Conservation (phyloP, 179 eudicot species). For the Camellia oleifera region DNA sequence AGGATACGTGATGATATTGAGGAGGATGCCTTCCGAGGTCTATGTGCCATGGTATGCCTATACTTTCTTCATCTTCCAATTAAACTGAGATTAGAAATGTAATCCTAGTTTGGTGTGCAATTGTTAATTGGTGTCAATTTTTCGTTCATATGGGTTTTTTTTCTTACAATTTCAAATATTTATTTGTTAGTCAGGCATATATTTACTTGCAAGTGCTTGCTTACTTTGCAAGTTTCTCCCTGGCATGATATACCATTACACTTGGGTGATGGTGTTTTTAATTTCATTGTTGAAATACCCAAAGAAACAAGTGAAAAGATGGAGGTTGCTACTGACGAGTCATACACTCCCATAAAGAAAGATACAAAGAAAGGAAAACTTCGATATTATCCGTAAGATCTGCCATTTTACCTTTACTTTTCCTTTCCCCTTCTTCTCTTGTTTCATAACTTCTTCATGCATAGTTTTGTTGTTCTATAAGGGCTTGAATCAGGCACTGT, state of each 20-base stretch:
- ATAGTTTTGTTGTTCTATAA: background rate
- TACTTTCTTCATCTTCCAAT: too few relatives aligned
- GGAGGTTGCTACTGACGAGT: constrained; percentile 99
- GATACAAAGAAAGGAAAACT: constrained; percentile 98
- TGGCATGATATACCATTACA: constrained; percentile 90
- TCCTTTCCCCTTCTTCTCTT: background rate
- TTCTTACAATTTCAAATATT: background rate
- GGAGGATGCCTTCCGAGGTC: too few relatives aligned
- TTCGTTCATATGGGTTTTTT: background rate
- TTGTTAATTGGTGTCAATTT: too few relatives aligned
- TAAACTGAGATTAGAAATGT: too few relatives aligned
- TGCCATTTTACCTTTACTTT: background rate
- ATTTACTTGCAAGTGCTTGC: constrained; percentile 4
- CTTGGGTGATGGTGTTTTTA: constrained; percentile 85
- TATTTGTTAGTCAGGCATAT: background rate
- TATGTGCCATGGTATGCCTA: too few relatives aligned
- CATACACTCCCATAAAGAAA: constrained; percentile 86
- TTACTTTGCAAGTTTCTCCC: constrained; percentile 73
- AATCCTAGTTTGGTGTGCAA: too few relatives aligned
- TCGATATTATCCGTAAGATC: constrained; percentile 89
- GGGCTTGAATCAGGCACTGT: background rate
- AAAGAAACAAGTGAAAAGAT: constrained; percentile 97
- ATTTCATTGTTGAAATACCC: constrained; percentile 90
- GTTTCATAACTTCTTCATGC: background rate
- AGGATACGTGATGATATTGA: too few relatives aligned